A percentile compares a stretch with the other conserved stretches of the same genome.
These are phyloP conservation scores for Eleusine indica DNA, from an alignment of 176 grass and related monocot genomes.

Conservation along the genomic window DNA sequence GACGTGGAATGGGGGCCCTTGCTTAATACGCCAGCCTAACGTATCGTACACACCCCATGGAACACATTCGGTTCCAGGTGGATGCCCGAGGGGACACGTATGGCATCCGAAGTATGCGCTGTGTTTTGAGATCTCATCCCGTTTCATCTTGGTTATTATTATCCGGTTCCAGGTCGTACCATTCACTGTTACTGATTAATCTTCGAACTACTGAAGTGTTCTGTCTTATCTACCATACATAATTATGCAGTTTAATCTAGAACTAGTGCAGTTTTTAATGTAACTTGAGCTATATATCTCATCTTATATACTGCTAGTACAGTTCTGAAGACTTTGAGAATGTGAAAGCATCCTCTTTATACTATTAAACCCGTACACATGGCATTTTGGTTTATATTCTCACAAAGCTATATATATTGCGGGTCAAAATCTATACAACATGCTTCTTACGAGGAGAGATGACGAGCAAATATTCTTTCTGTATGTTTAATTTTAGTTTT, in stretches of 20 bases:
- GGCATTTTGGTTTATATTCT: not conserved
- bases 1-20: no score
- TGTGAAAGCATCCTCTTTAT: not conserved
- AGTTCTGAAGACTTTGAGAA: not conserved
- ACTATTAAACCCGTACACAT: not conserved
- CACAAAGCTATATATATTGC: not conserved
- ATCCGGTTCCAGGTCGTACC: not conserved
- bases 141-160: not conserved
- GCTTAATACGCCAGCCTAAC: no score
- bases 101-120: no score
- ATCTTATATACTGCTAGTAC: not conserved
- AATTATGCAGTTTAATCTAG: not conserved
- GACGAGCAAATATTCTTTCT: not conserved
- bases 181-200: constrained; percentile 8
- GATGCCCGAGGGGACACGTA: no score
- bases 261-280: not conserved
- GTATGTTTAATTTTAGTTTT: not conserved
- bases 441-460: no score
- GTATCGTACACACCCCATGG: no score
- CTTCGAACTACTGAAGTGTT: not conserved
- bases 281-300: not conserved
- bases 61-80: no score
- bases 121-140: not conserved
- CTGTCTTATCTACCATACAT: not conserved
- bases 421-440: no score